phyloP scores from a whole-genome alignment of 2,329 filamentous ascomycete species.

The Pseudogymnoascus sp. region DNA sequence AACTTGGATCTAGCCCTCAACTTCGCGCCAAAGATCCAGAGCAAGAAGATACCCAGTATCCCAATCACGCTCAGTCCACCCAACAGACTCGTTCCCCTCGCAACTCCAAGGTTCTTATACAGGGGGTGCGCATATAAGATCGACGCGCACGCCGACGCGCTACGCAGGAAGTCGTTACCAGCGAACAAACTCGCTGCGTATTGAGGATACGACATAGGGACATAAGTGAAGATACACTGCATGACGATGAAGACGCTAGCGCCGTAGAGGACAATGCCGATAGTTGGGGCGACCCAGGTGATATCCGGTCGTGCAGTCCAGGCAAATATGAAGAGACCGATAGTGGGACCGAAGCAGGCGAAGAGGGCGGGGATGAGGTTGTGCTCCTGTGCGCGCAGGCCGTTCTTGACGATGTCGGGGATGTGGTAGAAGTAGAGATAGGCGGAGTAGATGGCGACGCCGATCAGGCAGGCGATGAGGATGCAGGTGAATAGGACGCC shows the following conservation, averaged over 20 bases:
- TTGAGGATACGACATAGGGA: slow-evolving; percentile 46
- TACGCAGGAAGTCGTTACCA: slow-evolving; percentile 52
- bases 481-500: slow-evolving; percentile 55
- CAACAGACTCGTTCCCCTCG: slow-evolving; percentile 47
- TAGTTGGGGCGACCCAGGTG: slow-evolving; percentile 47
- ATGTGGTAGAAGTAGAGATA: slow-evolving; percentile 47
- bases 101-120: slow-evolving; percentile 51
- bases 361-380: slow-evolving; percentile 47
- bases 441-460: slow-evolving; percentile 38
- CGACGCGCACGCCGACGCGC: slow-evolving; percentile 49
- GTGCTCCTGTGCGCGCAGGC: slow-evolving; percentile 44
- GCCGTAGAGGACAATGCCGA: slow-evolving; percentile 50
- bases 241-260: slow-evolving; percentile 46
- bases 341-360: slow-evolving; percentile 44
- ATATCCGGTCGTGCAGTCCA: slow-evolving; percentile 43
- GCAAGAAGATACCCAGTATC: slow-evolving; percentile 45
- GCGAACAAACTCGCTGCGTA: slow-evolving; percentile 54
- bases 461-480: slow-evolving; percentile 48
- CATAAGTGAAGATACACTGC: slow-evolving; percentile 54
- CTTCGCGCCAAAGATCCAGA: slow-evolving; percentile 20
- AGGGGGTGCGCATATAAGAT: slow-evolving; percentile 54
- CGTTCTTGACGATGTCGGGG: slow-evolving; percentile 40
- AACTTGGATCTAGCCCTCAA: slow-evolving; percentile 23
- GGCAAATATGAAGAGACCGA: slow-evolving; percentile 53
- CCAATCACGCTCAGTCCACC: slow-evolving; percentile 46